A percentile compares a stretch with the other conserved stretches of the same genome.
phyloP scores from a whole-genome alignment of 2,329 filamentous ascomycete species.

The Diaporthe sp. region DNA sequence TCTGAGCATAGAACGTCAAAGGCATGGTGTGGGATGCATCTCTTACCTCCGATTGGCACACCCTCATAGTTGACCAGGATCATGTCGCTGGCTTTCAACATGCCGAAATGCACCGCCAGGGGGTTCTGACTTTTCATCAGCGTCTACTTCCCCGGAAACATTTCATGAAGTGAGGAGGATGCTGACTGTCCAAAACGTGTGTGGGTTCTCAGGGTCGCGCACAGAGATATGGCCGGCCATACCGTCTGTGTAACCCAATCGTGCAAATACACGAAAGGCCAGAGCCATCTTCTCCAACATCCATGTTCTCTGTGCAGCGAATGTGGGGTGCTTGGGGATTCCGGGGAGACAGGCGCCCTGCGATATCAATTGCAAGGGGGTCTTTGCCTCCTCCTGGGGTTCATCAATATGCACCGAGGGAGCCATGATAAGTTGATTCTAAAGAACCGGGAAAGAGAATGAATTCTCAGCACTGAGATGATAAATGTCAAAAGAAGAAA shows the following conservation, averaged over 20 bases:
- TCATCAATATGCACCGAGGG: not conserved
- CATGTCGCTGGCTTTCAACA: constrained; percentile 63
- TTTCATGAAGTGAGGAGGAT: not conserved
- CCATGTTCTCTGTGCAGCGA: constrained; percentile 1
- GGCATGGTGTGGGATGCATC: fast-evolving
- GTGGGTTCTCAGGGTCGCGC: constrained; percentile 49
- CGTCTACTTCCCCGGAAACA: not conserved
- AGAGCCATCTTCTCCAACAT: constrained; percentile 65
- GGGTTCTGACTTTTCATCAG: constrained; percentile 57
- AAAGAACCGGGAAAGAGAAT: no score
- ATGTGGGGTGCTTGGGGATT: not conserved
- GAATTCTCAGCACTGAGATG: no score
- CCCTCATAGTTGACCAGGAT: constrained; percentile 23
- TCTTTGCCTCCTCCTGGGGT: not conserved
- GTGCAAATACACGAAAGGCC: constrained; percentile 62
- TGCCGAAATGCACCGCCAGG: constrained; percentile 68
- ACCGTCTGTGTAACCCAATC: constrained; percentile 59
- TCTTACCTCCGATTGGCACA: constrained; percentile 18
- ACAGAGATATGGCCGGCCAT: constrained; percentile 61
- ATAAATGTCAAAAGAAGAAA: no score
- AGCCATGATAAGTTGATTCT: not conserved
- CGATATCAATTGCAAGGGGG: not conserved
- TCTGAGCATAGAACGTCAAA: not conserved
- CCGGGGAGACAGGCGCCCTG: not conserved
- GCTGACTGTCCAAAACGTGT: constrained; percentile 52